Evolutionary conservation across 2,329 filamentous ascomycete genomes (phyloP), one percentile per base, ranked within the genome.

Genomic region (Blastomyces gilchristii): DNA sequence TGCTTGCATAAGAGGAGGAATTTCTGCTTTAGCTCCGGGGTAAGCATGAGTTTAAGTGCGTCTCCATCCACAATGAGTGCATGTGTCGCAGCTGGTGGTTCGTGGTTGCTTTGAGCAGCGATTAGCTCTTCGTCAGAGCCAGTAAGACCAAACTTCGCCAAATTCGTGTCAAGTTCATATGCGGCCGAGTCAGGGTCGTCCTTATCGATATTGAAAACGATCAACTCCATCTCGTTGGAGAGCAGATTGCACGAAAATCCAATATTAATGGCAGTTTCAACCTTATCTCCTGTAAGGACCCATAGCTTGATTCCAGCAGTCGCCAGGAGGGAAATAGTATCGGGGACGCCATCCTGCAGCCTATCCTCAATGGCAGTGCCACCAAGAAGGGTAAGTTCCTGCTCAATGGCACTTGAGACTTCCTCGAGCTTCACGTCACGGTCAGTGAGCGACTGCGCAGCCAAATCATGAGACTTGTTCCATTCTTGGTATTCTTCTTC

Each of bases 181-280:
- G 89, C 86, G 1, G 91, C 83, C 45, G 80, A 79, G 14, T 81
- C 79, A 11, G 88, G 69, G 65, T 87, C 83, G 62, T 91, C 87
- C 67, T 96, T 90, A 0, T 89, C 84, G 39, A 94, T 83, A 72
- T 95, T 95, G 69, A 99, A 82, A 58, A 96, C 85, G 67, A 99
- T 89, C 65, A 99, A 80, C 69, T 99, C 94, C 94, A 99, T 97
- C 68, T 96, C 90, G 75, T 97, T 99, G 77, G 93, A 91, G 62
- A 99, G 84, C 41, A 99, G 82, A 70, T 99, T 99, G 80, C 95
- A 99, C 12, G 95, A 99, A 77, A 97, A 99, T 2, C 94, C 94
- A 72, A 99, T 99, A 78, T 99, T 99, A 85, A 99, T 99, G 63
- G 95, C 94, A 31, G 94, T 99, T 78, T 99, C 94, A 41, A 97